These are phyloP conservation scores for Juglanconis juglandina DNA, from an alignment of 2,329 filamentous ascomycete genomes.

Conservation along the genomic window DNA sequence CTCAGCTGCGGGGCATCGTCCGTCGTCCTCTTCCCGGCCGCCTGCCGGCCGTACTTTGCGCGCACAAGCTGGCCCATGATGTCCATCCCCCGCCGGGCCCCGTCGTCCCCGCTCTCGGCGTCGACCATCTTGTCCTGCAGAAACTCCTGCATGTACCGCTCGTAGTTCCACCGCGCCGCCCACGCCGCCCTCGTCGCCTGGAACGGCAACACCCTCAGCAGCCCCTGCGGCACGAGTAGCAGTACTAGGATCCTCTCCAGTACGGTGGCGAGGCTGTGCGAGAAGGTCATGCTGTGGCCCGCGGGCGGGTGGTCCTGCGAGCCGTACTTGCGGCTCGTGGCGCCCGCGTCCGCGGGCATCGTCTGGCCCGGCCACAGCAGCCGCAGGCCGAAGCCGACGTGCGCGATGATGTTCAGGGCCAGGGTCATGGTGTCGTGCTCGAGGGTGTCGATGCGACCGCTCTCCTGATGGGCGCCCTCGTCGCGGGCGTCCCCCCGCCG, in stretches of 20 bases:
- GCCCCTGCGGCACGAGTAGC: slow-evolving; percentile 55
- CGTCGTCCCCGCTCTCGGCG: slow-evolving; percentile 31
- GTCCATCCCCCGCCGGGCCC: slow-evolving; percentile 45
- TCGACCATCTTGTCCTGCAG: slow-evolving; percentile 56
- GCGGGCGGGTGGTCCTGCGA: slow-evolving; percentile 38
- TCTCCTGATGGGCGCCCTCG: slow-evolving; percentile 27
- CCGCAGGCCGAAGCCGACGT: slow-evolving; percentile 67
- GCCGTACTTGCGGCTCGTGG: slow-evolving; percentile 46
- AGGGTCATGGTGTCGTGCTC: slow-evolving; percentile 64
- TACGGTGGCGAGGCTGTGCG: slow-evolving; percentile 57
- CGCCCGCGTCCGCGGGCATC: slow-evolving; percentile 39
- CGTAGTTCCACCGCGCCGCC: slow-evolving; percentile 59
- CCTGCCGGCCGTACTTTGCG: slow-evolving; percentile 34
- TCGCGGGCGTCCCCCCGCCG: slow-evolving; percentile 18
- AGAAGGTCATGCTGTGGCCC: slow-evolving; percentile 64
- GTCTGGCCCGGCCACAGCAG: slow-evolving; percentile 62
- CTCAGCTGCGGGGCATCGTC: slow-evolving; percentile 38
- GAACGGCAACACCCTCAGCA: slow-evolving; percentile 40
- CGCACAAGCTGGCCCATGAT: slow-evolving; percentile 50
- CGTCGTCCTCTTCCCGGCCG: slow-evolving; percentile 21
- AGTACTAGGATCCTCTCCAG: slow-evolving; percentile 63
- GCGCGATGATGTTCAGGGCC: slow-evolving; percentile 55
- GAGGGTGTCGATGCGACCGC: slow-evolving; percentile 51
- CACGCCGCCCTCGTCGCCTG: slow-evolving; percentile 30
- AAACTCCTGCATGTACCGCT: slow-evolving; percentile 67